These are phyloP conservation scores for Coemansia sp. DNA, from an alignment of 192 early-diverging fungal genomes.

Conservation along the genomic window DNA sequence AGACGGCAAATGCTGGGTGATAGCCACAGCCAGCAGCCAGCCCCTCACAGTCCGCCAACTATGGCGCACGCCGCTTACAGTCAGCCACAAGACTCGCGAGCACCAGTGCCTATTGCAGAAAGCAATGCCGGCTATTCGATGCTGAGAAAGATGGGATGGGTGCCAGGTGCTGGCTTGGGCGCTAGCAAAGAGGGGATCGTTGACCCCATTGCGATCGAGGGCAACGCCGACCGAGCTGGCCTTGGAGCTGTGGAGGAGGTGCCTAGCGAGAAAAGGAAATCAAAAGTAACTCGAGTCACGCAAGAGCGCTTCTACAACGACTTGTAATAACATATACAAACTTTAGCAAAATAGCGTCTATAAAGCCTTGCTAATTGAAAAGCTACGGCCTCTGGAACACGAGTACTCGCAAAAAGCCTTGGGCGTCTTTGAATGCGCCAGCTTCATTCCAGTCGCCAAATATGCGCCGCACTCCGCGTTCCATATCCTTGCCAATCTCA, in stretches of 20 bases:
- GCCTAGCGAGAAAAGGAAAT: constrained; percentile 6
- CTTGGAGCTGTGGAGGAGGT: constrained; percentile 14
- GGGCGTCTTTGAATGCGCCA: constrained; percentile 44
- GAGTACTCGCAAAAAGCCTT: constrained; percentile 64
- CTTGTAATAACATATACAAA: not conserved
- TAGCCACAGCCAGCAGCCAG: not conserved
- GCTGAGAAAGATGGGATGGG: constrained; percentile 50
- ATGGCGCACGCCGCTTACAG: not conserved
- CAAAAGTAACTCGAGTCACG: constrained; percentile 23
- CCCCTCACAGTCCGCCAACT: not conserved
- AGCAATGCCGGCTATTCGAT: constrained; percentile 36
- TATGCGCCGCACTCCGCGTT: constrained; percentile 53
- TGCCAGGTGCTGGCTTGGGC: constrained; percentile 45
- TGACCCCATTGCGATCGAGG: constrained; percentile 20
- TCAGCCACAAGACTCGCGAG: not conserved
- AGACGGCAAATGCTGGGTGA: constrained; percentile 18
- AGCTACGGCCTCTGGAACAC: constrained; percentile 47
- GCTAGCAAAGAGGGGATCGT: constrained; percentile 23
- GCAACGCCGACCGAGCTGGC: constrained; percentile 27
- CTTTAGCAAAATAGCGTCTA: not conserved
- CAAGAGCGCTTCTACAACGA: constrained; percentile 29
- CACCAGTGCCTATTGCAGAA: constrained; percentile 7
- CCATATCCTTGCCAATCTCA: constrained; percentile 69
- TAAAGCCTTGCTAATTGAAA: not conserved
- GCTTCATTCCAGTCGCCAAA: constrained; percentile 56